These are phyloP conservation scores for Calonectria fujianensis DNA, from an alignment of 2,329 filamentous ascomycete species.

Conservation along the genomic window DNA sequence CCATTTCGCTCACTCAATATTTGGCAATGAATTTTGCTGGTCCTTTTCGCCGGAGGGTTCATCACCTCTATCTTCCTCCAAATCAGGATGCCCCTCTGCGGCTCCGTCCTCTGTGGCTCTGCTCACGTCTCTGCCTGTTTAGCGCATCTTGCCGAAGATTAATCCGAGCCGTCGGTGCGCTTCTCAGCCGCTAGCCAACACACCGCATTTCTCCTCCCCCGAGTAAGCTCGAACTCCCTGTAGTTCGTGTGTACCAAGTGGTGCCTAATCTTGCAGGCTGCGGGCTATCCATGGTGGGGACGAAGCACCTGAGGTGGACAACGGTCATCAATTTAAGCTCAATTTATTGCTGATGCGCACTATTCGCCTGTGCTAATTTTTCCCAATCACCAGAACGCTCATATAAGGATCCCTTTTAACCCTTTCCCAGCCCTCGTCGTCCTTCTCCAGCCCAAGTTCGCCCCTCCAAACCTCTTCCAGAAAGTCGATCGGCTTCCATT, in stretches of 20 bases:
- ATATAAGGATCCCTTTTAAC: not conserved
- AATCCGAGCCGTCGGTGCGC: not conserved
- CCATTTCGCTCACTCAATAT: not conserved
- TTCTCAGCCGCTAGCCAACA: not conserved
- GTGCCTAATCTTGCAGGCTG: not conserved
- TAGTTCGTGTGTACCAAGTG: not conserved
- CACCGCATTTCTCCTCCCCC: not conserved
- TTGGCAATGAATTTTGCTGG: too few species aligned
- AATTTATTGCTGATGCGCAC: not conserved
- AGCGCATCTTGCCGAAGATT: not conserved
- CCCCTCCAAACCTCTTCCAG: not conserved
- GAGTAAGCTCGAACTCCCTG: not conserved
- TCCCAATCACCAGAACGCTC: not conserved
- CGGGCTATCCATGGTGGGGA: not conserved
- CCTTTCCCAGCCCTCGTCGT: slow-evolving; percentile 8
- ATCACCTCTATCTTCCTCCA: not conserved
- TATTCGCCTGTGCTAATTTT: not conserved
- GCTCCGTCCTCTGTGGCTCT: not conserved
- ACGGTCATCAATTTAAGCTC: not conserved
- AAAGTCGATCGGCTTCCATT: not conserved
- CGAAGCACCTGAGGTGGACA: not conserved
- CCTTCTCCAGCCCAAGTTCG: not conserved
- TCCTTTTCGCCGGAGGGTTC: not conserved
- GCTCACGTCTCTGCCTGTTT: not conserved
- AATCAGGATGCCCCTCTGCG: not conserved